phyloP scores from a whole-genome alignment of 176 grass and related monocot species.

The Olyra latifolia region DNA sequence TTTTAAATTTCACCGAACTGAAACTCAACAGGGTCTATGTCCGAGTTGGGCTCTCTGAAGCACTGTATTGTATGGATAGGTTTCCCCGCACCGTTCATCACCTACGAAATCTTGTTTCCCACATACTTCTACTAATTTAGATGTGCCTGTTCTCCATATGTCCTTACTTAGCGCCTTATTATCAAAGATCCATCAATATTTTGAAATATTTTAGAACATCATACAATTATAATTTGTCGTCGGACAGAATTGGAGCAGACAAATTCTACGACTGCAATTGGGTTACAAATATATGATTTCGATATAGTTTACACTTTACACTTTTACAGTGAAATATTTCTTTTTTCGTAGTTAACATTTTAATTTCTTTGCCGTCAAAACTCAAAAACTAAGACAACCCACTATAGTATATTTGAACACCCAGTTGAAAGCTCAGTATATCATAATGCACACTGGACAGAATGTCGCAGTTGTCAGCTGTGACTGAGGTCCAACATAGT shows the following conservation, averaged over 20 bases:
- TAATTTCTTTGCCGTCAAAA: neutral
- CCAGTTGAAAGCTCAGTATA: slow-evolving; percentile 18
- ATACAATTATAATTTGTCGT: neutral
- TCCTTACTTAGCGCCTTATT: slow-evolving; percentile 3
- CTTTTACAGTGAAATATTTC: neutral
- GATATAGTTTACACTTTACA: slow-evolving; percentile 21
- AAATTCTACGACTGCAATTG: neutral
- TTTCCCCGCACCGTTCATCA: slow-evolving; percentile 85
- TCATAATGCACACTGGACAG: neutral
- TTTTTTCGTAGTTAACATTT: neutral
- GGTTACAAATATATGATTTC: slow-evolving; percentile 9
- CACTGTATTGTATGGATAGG: slow-evolving; percentile 94
- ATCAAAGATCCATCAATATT: neutral
- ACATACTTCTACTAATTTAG: slow-evolving; percentile 48
- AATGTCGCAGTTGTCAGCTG: neutral
- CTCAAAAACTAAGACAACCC: neutral
- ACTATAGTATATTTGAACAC: slow-evolving; percentile 15
- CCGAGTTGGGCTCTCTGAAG: slow-evolving; percentile 82
- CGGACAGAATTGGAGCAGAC: neutral
- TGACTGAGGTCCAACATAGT: neutral
- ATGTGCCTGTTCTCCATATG: slow-evolving; percentile 2
- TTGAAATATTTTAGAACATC: slow-evolving; percentile 7
- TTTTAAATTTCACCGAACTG: slow-evolving; percentile 96
- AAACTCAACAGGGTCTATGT: slow-evolving; percentile 97
- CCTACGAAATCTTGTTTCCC: slow-evolving; percentile 89